Percentiles rank a stretch among this genome's conserved stretches.
These are phyloP conservation scores for Peribolospora kevripleyi DNA, from an alignment of 768 basidiomycete species.

Conservation along the genomic window DNA sequence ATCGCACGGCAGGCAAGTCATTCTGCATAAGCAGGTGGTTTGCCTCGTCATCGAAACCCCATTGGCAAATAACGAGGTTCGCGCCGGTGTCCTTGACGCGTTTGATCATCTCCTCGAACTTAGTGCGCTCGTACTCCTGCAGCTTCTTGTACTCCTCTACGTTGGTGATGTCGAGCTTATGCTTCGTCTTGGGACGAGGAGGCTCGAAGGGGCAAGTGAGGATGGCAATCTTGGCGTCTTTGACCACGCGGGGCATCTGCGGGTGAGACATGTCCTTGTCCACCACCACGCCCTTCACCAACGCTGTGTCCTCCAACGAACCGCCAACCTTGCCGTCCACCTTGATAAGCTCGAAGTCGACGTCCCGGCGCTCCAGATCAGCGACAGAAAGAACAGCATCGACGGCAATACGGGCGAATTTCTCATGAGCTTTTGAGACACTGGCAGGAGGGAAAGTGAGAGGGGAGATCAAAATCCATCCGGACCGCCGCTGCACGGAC, in stretches of 20 bases:
- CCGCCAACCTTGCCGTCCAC: constrained; percentile 98
- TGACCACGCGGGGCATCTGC: constrained; percentile 76
- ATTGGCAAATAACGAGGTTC: constrained; percentile 96
- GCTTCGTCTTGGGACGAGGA: constrained; percentile 96
- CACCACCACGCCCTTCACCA: constrained; percentile 91
- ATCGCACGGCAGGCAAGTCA: constrained; percentile 82
- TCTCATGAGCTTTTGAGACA: constrained; percentile 83
- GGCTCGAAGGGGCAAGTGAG: constrained; percentile 98
- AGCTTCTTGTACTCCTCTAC: constrained; percentile 94
- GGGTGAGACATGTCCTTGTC: constrained; percentile 99
- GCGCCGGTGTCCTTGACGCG: constrained; percentile 88
- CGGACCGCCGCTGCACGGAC: no score
- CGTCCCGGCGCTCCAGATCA: constrained; percentile 79
- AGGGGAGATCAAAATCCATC: neutral
- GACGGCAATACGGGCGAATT: constrained; percentile 93
- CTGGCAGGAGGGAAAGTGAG: constrained; percentile 24
- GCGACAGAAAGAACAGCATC: constrained; percentile 89
- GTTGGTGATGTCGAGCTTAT: constrained; percentile 86
- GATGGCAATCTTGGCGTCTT: constrained; percentile 79
- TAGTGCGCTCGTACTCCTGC: constrained; percentile 80
- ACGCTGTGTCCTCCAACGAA: constrained; percentile 72
- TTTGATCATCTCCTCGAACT: constrained; percentile 92
- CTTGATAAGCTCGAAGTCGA: constrained; percentile 94
- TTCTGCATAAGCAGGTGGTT: constrained; percentile 97
- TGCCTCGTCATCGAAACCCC: constrained; percentile 99